These are phyloP conservation scores for Penicillium atrosanguineum DNA, from an alignment of 495 filamentous ascomycete genomes.

Conservation along the genomic window DNA sequence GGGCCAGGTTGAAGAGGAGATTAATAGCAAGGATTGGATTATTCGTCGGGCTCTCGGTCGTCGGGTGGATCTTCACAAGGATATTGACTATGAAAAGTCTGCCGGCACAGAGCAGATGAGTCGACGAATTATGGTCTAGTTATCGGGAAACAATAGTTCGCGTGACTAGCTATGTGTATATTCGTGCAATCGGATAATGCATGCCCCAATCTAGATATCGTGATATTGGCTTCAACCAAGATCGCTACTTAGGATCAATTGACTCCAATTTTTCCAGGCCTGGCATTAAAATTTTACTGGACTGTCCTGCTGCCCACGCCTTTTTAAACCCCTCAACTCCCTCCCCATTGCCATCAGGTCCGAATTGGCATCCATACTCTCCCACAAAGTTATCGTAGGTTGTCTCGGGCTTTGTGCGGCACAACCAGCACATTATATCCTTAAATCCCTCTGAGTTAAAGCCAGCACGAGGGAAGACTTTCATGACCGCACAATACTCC, in stretches of 20 bases:
- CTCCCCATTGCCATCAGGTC: too few relatives aligned
- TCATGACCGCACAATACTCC: constrained; percentile 16
- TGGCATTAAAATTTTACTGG: too few relatives aligned
- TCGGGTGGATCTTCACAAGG: constrained; percentile 27
- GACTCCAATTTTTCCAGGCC: too few relatives aligned
- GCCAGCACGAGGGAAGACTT: constrained; percentile 34
- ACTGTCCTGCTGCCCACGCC: too few relatives aligned
- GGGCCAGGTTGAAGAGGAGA: constrained; percentile 36
- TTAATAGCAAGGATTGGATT: constrained; percentile 51
- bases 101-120: constrained; percentile 42
- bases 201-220: too few relatives aligned
- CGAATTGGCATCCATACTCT: background rate
- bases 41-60: constrained; percentile 40
- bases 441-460: constrained; percentile 31
- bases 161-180: background rate
- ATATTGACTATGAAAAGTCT: constrained; percentile 37
- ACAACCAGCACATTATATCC: constrained; percentile 42
- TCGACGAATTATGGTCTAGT: constrained; percentile 32
- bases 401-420: constrained; percentile 44
- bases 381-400: constrained; percentile 49
- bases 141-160: background rate
- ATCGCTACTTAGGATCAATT: too few relatives aligned
- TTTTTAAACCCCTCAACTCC: too few relatives aligned
- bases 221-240: too few relatives aligned
- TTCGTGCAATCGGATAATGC: background rate